Base-by-base conservation (phyloP, 257 asterid species). In the Ehretia macrophylla region DNA sequence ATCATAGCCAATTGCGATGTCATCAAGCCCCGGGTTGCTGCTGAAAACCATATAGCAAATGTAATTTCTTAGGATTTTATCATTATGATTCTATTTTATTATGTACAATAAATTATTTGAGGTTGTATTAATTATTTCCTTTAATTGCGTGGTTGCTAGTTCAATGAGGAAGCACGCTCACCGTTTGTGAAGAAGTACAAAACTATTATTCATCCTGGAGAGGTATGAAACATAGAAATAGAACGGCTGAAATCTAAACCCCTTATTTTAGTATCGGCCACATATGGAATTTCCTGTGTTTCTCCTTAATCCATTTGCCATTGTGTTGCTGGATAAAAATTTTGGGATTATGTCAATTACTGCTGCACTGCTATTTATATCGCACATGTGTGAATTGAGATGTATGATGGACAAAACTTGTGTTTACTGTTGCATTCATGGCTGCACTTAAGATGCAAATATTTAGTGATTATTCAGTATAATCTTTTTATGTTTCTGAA, bases 141-240 rank as follows among this genome's bases (percentile, higher is more conserved):
- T 63, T 66, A 21, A 45, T 58, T 77, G 60, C 35, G 63, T 46
- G 49, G 32, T 69, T 75, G 37, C 45, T 66, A 92, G 99, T 93
- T 93, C 81, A 86, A 93, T 72, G 97, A 86, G 75, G 99, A 93
- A 76, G 87, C 99, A 5, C 85, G 94, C 54, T 93, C 99, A 0
- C 99, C 99, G 3, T 89, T 77, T 67, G 94, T 93, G 54, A 93
- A 82, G 83, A 93, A 89, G 88, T 86, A 79, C 88, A 93, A 93
- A 68, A 93, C 99, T 42, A 83, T 93, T 72, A 75, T 93, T 66
- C 99, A 93, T 74, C 99, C 99, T 16, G 99, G 99, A 77, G 99
- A 93, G 99, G 99, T 93, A 86, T n/a, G n/a, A n/a, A n/a, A 32
- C 55, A 13, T 40, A 23, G 5, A 48, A 20, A 20, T 91, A 27